Evolutionary conservation across 257 asterid genomes (phyloP), one percentile per base, ranked within the genome.

Genomic region (Mentha longifolia): DNA sequence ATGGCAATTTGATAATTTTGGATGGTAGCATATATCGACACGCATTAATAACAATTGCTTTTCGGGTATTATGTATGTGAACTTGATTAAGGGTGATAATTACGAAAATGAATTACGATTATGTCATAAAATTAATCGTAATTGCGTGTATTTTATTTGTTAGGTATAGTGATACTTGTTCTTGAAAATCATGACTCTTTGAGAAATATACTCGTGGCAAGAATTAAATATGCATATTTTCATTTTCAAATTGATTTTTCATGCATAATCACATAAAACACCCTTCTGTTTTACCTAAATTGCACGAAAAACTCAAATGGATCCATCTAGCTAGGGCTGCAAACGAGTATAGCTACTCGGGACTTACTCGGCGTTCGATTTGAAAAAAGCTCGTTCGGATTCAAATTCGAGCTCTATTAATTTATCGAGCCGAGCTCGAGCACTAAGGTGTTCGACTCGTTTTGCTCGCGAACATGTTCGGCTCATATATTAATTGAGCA

Each of bases 21-120:
- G 25, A 7, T 17, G 12, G 25, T 50, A 16, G 17, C 19, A 51
- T 51, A 51, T 20, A 65, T 65, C 16, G 20, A 25, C 58, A 46
- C 22, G 46, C 45, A 46, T 47, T 7, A 65, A 46, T 45, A 65
- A 46, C 30, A 28, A 65, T 65, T 65, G 71, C 45, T 65, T 47
- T 47, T 4, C 70, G 43, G 13, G 25, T 17, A 65, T 47, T 65
- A 28, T 22, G n/a, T n/a, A 30, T 15, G n/a, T 51, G 16, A 19
- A 65, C 54, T 15, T 49, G 60, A 30, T 65, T 55, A 55, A 9
- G 30, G 15, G 10, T 49, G 54, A 47, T 15, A 47, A 47, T 47
- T 47, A 47, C 15, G 6, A 47, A 15, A 50, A n/a, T 9, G 1
- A 45, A 3, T 1, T 45, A 7, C n/a, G 17, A 9, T 55, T 22